A percentile compares a stretch with the other conserved stretches of the same genome.
Conservation (phyloP, 164 flowering plant genomes). For the Stephania yunnanensis region DNA sequence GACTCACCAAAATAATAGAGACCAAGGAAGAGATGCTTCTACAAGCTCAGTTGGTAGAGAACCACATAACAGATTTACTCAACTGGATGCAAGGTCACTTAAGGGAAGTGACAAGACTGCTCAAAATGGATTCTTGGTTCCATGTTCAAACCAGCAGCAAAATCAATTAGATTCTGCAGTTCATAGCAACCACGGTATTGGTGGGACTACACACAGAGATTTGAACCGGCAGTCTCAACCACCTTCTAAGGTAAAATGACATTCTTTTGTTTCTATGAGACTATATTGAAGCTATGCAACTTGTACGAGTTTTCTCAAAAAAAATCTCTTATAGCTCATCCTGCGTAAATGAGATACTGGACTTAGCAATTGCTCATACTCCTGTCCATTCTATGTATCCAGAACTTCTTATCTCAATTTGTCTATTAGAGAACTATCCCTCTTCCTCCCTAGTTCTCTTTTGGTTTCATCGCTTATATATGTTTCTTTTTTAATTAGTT, state of each 20-base stretch:
- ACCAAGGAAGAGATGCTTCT: neutral
- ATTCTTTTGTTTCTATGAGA: neutral
- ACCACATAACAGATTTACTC: constrained; percentile 5
- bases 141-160: constrained; percentile 3
- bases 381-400: too few relatives aligned
- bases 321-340: neutral
- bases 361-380: neutral
- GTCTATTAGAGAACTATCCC: too few relatives aligned
- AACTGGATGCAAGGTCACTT: constrained; percentile 10
- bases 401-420: too few relatives aligned
- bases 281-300: neutral
- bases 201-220: constrained; percentile 7
- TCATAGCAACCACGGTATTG: constrained; percentile 8
- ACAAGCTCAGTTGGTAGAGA: constrained; percentile 16
- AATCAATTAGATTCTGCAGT: constrained; percentile 1
- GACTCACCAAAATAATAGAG: constrained; percentile 6
- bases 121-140: neutral
- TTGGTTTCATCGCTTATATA: too few relatives aligned
- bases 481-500: too few relatives aligned
- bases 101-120: neutral
- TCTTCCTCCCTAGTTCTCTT: too few relatives aligned
- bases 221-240: constrained; percentile 15
- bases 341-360: neutral
- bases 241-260: constrained; percentile 25
- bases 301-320: neutral